phyloP scores from a whole-genome alignment of 495 filamentous ascomycete species.

The Penicillium canescens region DNA sequence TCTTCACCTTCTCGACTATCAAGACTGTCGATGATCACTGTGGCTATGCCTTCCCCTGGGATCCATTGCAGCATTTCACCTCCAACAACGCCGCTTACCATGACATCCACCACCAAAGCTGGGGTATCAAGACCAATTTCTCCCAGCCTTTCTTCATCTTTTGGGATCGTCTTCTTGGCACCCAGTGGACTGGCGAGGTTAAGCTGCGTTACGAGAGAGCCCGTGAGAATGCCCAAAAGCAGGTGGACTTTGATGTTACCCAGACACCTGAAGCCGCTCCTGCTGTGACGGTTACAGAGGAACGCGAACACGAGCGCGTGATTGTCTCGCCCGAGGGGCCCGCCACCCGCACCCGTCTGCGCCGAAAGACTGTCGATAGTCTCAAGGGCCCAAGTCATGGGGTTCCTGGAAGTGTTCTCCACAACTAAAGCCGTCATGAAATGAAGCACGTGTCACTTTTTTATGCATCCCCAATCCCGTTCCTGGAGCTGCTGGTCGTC shows the following conservation, averaged over 20 bases:
- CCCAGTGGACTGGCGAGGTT: conserved; percentile 48
- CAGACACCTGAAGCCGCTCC: conserved; percentile 12
- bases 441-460: conserved; percentile 13
- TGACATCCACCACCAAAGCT: conserved; percentile 98
- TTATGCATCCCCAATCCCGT: conserved; percentile 15
- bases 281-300: conserved; percentile 8
- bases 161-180: conserved; percentile 51
- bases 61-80: conserved; percentile 86
- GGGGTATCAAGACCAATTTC: conserved; percentile 80
- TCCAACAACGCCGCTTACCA: conserved; percentile 95
- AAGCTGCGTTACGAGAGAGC: conserved; percentile 47
- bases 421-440: conserved; percentile 24
- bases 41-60: conserved; percentile 92
- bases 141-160: conserved; percentile 55
- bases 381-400: conserved; percentile 43
- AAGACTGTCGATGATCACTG: conserved; percentile 99
- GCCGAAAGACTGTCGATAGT: conserved; percentile 43
- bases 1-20: conserved; percentile 81
- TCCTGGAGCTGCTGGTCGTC: conserved; percentile 40
- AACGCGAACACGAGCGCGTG: conserved; percentile 21
- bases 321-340: conserved; percentile 33
- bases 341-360: conserved; percentile 35
- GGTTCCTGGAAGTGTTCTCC: conserved; percentile 43
- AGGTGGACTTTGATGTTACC: conserved; percentile 33
- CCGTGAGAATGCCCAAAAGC: conserved; percentile 42